phyloP scores from a whole-genome alignment of 257 asterid genomes.

The Lantana camara region DNA sequence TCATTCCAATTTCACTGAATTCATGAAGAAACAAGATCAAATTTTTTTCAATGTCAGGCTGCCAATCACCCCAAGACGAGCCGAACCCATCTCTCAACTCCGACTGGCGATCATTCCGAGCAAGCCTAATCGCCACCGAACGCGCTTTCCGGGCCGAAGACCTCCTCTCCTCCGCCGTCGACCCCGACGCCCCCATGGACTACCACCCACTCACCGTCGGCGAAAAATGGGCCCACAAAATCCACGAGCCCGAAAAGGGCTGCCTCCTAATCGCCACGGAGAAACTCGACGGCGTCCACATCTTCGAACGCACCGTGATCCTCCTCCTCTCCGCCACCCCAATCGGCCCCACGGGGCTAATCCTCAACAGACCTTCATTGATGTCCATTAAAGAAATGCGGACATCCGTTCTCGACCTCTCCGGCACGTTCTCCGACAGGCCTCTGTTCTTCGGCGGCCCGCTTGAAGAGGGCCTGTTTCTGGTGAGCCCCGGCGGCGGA shows the following conservation, averaged over 20 bases:
- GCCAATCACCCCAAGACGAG: slow-evolving; percentile 55
- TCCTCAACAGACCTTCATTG: slow-evolving; percentile 84
- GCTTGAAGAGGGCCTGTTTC: slow-evolving; percentile 67
- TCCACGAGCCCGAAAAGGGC: slow-evolving; percentile 85
- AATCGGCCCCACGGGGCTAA: slow-evolving; percentile 69
- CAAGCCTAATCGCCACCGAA: slow-evolving; percentile 65
- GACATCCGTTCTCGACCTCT: slow-evolving; percentile 48
- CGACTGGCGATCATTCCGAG: slow-evolving; percentile 89
- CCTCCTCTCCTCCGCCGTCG: slow-evolving; percentile 25
- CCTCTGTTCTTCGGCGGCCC: slow-evolving; percentile 94
- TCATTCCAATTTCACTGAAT: neutral
- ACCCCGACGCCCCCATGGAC: slow-evolving; percentile 34
- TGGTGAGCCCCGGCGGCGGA: slow-evolving; percentile 45
- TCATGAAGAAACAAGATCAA: neutral
- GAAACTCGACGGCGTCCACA: slow-evolving; percentile 88
- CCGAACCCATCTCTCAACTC: slow-evolving; percentile 35
- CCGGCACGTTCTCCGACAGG: slow-evolving; percentile 59
- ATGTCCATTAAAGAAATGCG: slow-evolving; percentile 90
- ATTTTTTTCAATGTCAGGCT: slow-evolving; percentile 39
- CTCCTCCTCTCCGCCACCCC: slow-evolving; percentile 67
- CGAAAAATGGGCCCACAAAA: slow-evolving; percentile 79
- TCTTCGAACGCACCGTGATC: slow-evolving; percentile 76
- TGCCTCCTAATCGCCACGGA: slow-evolving; percentile 76
- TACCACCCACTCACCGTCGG: slow-evolving; percentile 40
- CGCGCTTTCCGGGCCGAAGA: slow-evolving; percentile 27